Percentiles rank a stretch among this genome's conserved stretches.
Conservation (phyloP, 148 eudicot genomes). For the Fallopia convolvulus region DNA sequence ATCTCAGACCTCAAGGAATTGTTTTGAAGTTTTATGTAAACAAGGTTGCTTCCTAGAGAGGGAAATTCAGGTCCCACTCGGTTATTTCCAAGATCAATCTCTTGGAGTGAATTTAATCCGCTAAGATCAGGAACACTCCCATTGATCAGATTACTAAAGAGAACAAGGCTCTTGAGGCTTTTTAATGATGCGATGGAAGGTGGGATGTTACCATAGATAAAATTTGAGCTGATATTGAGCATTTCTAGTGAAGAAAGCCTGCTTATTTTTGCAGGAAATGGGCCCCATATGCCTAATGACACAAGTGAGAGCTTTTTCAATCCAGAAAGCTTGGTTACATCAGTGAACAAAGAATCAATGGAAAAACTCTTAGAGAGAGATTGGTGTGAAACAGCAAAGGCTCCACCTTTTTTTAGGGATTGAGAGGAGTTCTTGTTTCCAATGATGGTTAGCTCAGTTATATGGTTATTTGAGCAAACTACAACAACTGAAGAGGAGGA, state of each 20-base stretch:
- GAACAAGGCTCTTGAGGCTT: conserved; percentile 34
- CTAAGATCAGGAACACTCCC: conserved; percentile 68
- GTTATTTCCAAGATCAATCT: conserved; percentile 61
- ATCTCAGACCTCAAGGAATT: conserved; percentile 59
- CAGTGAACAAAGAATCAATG: conserved; percentile 66
- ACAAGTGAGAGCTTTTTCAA: conserved; percentile 50
- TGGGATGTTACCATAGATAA: conserved; percentile 61
- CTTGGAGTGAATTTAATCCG: conserved; percentile 38
- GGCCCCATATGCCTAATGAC: conserved; percentile 84
- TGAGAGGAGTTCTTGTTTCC: conserved; percentile 57
- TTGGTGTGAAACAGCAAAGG: conserved; percentile 22
- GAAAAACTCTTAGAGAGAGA: conserved; percentile 48
- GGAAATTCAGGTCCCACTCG: conserved; percentile 67
- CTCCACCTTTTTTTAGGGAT: conserved; percentile 8
- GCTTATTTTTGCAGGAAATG: conserved; percentile 48
- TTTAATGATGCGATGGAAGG: conserved; percentile 31
- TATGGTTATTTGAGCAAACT: conserved; percentile 52
- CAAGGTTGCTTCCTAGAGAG: conserved; percentile 38
- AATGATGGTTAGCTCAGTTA: conserved; percentile 62
- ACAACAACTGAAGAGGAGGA: conserved; percentile 34
- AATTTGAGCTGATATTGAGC: conserved; percentile 76
- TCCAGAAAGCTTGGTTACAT: conserved; percentile 55
- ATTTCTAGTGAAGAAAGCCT: conserved; percentile 47
- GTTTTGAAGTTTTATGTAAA: conserved; percentile 37
- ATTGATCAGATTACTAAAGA: conserved; percentile 57